Conservation (phyloP, 2,329 filamentous ascomycete genomes). For the Colletotrichum horii region DNA sequence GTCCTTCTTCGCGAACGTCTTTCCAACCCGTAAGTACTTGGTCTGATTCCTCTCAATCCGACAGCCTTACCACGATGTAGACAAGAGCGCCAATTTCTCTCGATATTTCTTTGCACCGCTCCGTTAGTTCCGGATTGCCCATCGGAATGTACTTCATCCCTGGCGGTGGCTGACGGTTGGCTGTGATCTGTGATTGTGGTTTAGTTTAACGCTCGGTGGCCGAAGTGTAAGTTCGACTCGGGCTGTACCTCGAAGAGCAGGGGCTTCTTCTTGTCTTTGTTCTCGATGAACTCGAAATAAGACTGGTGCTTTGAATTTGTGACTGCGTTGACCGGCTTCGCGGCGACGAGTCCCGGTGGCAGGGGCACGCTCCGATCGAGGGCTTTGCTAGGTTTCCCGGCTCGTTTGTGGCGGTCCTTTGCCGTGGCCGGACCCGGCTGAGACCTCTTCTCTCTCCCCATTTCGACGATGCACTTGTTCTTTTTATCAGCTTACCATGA, state of each 20-base stretch:
- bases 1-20: conserved; percentile 24
- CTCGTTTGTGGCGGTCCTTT: conserved; percentile 21
- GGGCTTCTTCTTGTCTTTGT: conserved; percentile 68
- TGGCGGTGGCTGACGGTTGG: conserved; percentile 56
- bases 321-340: conserved; percentile 33
- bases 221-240: background rate
- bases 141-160: conserved; percentile 68
- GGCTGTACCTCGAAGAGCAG: conserved; percentile 63
- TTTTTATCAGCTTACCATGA: conserved; percentile 20
- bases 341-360: conserved; percentile 38
- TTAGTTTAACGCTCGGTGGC: background rate
- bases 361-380: conserved; percentile 36
- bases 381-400: conserved; percentile 1
- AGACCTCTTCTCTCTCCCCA: conserved; percentile 24
- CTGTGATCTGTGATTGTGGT: conserved; percentile 51
- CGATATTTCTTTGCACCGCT: conserved; percentile 68
- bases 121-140: conserved; percentile 65
- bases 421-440: conserved; percentile 16
- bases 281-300: conserved; percentile 69
- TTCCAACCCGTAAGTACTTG: background rate
- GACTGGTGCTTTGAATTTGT: conserved; percentile 62
- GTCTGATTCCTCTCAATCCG: background rate
- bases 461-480: conserved; percentile 1
- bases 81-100: conserved; percentile 67
- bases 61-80: conserved; percentile 64